These are phyloP conservation scores for Colletotrichum sp. DNA, from an alignment of 2,329 filamentous ascomycete species.

Conservation along the genomic window DNA sequence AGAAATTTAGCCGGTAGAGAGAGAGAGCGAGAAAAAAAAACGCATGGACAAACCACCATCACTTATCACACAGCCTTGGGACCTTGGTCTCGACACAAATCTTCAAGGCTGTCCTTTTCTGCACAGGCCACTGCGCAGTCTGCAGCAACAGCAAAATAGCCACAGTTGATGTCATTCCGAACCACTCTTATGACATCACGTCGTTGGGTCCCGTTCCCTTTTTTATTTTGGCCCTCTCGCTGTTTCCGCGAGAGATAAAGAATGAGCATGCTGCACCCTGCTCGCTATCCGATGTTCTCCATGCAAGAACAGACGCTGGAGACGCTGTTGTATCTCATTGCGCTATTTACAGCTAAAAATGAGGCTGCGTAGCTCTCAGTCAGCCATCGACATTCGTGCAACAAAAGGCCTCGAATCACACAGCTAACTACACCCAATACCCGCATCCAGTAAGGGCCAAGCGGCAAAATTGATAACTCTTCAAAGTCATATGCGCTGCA, in stretches of 20 bases:
- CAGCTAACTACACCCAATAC: not conserved
- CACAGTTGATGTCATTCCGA: slow-evolving; percentile 1
- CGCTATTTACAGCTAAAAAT: not conserved
- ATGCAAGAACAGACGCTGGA: not conserved
- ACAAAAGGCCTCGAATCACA: not conserved
- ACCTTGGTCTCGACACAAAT: not conserved
- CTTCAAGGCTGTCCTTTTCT: not conserved
- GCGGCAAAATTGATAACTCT: not conserved
- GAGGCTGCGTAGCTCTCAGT: not conserved
- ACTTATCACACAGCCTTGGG: not conserved
- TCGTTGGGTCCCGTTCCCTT: not conserved
- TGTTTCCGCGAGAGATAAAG: not conserved
- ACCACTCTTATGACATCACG: not conserved
- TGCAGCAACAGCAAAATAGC: not conserved
- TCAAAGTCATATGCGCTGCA: not conserved
- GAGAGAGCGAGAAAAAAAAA: not conserved
- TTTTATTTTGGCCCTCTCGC: not conserved
- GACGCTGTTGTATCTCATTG: not conserved
- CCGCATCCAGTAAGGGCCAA: not conserved
- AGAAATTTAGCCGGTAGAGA: not conserved
- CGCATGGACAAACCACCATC: not conserved
- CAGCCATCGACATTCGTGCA: not conserved
- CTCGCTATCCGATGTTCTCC: not conserved
- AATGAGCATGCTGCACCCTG: not conserved
- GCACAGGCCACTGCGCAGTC: not conserved